A percentile compares a stretch with the other conserved stretches of the same genome.
Evolutionary conservation across 2,329 filamentous ascomycete species (phyloP).

Genomic region (Chrysosporium keratinophilum): DNA sequence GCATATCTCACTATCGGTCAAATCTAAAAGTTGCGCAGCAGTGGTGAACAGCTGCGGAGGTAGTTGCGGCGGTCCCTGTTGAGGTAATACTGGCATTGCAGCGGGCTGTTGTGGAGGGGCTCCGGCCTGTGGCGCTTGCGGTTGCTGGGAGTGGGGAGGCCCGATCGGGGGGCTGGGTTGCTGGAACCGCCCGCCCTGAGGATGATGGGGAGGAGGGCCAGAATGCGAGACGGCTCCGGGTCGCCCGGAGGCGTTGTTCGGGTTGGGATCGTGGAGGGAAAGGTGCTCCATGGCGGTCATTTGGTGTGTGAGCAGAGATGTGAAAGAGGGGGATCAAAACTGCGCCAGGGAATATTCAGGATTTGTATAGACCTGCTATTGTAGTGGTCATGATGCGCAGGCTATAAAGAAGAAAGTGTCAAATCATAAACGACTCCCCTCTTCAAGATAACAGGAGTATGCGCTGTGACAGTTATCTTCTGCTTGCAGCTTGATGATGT

Average conservation of each 20-base stretch:
- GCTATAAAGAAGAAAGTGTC: neutral
- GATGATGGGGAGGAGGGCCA: neutral
- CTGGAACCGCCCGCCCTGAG: constrained; percentile 7
- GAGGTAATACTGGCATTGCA: constrained; percentile 18
- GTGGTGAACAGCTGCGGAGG: constrained; percentile 96
- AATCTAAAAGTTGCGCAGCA: constrained; percentile 83
- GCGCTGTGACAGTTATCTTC: neutral
- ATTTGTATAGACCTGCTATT: neutral
- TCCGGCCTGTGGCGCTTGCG: constrained; percentile 8
- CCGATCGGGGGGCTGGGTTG: constrained; percentile 14
- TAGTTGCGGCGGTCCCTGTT: constrained; percentile 36
- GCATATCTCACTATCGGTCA: constrained; percentile 72
- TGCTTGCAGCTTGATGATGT: neutral
- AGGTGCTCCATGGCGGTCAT: constrained; percentile 28
- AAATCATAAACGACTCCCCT: neutral
- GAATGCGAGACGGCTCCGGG: constrained; percentile 2
- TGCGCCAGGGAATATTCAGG: neutral
- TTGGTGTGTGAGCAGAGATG: constrained; percentile 2
- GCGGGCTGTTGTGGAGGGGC: constrained; percentile 6
- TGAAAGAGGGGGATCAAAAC: neutral
- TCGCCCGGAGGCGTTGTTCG: constrained; percentile 7
- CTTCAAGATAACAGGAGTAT: neutral
- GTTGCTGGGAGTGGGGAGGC: constrained; percentile 24
- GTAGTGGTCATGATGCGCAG: constrained; percentile 1
- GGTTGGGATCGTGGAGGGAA: constrained; percentile 27